Evolutionary conservation across 768 basidiomycete species (phyloP).

Genomic region (Leccinum subtestaceum): DNA sequence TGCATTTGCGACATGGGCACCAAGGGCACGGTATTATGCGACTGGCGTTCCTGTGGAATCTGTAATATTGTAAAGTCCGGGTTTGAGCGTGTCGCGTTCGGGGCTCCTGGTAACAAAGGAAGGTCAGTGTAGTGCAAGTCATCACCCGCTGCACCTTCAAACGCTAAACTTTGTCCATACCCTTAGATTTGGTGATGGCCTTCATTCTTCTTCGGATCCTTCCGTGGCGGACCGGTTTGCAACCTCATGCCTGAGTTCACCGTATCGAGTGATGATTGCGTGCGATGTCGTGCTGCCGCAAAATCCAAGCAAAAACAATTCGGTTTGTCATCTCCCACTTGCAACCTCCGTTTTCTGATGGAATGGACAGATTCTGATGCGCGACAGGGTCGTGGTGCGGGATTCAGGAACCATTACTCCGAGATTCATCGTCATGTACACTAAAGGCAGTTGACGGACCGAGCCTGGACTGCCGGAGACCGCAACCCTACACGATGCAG

Average conservation of each 20-base stretch:
- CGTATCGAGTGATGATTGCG: constrained; percentile 63
- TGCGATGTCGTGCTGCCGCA: constrained; percentile 50
- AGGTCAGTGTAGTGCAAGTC: constrained; percentile 39
- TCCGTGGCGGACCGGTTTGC: constrained; percentile 55
- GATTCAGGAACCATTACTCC: constrained; percentile 55
- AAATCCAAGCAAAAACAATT: constrained; percentile 21
- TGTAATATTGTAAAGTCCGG: constrained; percentile 57
- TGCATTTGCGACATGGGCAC: constrained; percentile 68
- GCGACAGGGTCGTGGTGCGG: constrained; percentile 52
- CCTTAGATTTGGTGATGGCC: constrained; percentile 55
- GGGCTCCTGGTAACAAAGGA: constrained; percentile 48
- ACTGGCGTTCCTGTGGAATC: constrained; percentile 62
- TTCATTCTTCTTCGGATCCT: constrained; percentile 63
- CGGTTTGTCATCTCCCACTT: constrained; percentile 23
- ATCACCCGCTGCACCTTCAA: neutral
- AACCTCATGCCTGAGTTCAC: constrained; percentile 66
- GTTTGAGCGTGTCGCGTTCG: constrained; percentile 59
- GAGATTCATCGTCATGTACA: constrained; percentile 59
- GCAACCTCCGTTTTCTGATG: constrained; percentile 26
- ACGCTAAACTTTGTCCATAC: constrained; percentile 3
- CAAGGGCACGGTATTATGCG: constrained; percentile 49
- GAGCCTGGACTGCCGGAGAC: constrained; percentile 15
- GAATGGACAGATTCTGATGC: constrained; percentile 41
- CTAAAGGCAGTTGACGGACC: constrained; percentile 32
- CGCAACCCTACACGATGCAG: constrained; percentile 18